phyloP scores from a whole-genome alignment of 257 asterid species.

The Echium plantagineum region DNA sequence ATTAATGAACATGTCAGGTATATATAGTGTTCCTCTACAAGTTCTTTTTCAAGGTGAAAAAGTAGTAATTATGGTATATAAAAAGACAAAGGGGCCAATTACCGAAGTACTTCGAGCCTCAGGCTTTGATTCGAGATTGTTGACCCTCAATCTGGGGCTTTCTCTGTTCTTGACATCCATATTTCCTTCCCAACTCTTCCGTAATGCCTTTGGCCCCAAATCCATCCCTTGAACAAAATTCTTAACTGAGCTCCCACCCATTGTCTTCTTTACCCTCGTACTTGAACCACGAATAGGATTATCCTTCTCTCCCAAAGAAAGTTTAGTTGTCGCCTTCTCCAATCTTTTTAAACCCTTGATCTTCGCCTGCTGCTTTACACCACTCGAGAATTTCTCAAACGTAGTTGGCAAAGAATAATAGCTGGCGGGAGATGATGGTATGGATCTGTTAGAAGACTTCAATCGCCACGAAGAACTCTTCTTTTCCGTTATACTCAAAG shows the following conservation, averaged over 20 bases:
- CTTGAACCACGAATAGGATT: constrained; percentile 40
- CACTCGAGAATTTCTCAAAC: constrained; percentile 84
- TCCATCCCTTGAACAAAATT: constrained; percentile 63
- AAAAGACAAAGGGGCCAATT: constrained; percentile 20
- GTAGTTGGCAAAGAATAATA: constrained; percentile 89
- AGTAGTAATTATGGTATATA: not conserved
- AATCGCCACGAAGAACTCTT: constrained; percentile 43
- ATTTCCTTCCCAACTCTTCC: constrained; percentile 99
- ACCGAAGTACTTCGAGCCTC: constrained; percentile 67
- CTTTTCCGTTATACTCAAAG: constrained; percentile 47
- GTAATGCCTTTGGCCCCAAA: constrained; percentile 78
- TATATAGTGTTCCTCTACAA: not conserved
- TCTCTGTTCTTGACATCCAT: constrained; percentile 72
- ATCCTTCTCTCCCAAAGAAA: constrained; percentile 44
- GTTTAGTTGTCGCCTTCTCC: constrained; percentile 39
- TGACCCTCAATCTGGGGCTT: constrained; percentile 64
- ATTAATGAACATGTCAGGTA: too few species aligned
- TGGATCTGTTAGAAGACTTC: constrained; percentile 66
- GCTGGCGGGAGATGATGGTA: constrained; percentile 89
- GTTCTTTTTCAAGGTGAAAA: not conserved
- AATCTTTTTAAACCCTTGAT: constrained; percentile 59
- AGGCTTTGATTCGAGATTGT: constrained; percentile 44
- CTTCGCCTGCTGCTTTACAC: constrained; percentile 75
- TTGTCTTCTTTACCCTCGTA: constrained; percentile 29
- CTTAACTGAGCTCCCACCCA: constrained; percentile 42